Conservation (phyloP, 331 rosid species). For the Pyrus hybrid region DNA sequence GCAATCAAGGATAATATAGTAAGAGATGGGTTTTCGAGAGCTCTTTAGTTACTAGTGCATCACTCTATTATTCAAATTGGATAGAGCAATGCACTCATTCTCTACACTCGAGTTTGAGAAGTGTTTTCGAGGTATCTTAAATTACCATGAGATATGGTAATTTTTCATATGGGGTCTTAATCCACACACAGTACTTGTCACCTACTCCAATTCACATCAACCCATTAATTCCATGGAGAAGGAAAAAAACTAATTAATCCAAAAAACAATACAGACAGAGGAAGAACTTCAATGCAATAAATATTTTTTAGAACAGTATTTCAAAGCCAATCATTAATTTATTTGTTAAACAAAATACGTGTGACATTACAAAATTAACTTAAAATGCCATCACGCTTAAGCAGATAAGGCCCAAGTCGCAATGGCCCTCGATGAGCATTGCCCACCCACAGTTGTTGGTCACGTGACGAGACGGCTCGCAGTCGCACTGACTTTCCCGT, state of each 20-base stretch:
- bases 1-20: no score
- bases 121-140: not conserved
- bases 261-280: not conserved
- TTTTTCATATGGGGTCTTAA: not conserved
- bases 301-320: no score
- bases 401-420: not conserved
- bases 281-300: not conserved
- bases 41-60: no score
- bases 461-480: not conserved
- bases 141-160: not conserved
- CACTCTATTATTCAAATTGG: no score
- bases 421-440: not conserved
- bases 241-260: no score
- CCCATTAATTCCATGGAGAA: not conserved
- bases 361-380: not conserved
- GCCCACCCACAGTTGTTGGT: not conserved
- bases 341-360: not conserved
- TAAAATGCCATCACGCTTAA: no score
- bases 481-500: not conserved
- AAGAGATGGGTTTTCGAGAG: no score
- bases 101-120: not conserved
- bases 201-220: not conserved
- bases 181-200: not conserved
- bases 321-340: no score
- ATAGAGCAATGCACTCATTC: no score